A percentile compares a stretch with the other conserved stretches of the same genome.
phyloP scores from a whole-genome alignment of 306 rosid genomes.

The Fragaria iinumae region DNA sequence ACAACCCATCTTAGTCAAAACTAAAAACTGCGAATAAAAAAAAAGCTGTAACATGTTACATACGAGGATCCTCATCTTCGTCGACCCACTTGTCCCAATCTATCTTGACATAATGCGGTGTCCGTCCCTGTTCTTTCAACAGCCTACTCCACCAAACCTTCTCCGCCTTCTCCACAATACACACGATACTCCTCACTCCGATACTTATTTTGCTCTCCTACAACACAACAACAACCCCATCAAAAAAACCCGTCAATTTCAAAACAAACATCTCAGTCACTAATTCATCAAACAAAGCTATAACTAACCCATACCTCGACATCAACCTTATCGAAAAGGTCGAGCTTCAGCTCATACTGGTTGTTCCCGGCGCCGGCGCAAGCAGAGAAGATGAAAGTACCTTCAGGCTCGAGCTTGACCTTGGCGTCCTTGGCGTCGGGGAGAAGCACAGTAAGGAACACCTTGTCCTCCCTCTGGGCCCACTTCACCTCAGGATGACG shows the following conservation, averaged over 20 bases:
- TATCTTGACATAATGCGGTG: slow-evolving; percentile 85
- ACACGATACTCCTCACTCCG: slow-evolving; percentile 76
- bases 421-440: slow-evolving; percentile 82
- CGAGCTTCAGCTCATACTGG: slow-evolving; percentile 72
- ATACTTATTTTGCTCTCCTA: slow-evolving; percentile 89
- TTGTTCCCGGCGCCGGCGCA: slow-evolving; percentile 68
- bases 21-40: background rate
- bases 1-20: slow-evolving; percentile 3
- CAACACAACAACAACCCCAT: background rate
- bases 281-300: background rate
- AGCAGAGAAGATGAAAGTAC: slow-evolving; percentile 66
- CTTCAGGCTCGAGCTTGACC: slow-evolving; percentile 90
- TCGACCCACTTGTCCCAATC: slow-evolving; percentile 99
- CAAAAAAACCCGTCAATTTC: background rate
- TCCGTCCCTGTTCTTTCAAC: slow-evolving; percentile 65
- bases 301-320: slow-evolving; percentile 59
- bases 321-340: slow-evolving; percentile 86
- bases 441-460: slow-evolving; percentile 74
- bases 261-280: background rate
- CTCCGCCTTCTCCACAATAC: slow-evolving; percentile 83
- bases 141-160: slow-evolving; percentile 81
- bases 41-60: background rate
- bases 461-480: slow-evolving; percentile 95
- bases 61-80: slow-evolving; percentile 79
- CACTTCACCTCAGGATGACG: slow-evolving; percentile 99